These are phyloP conservation scores for Saposhnikovia divaricata DNA, from an alignment of 129 eudicot species.

Conservation along the genomic window DNA sequence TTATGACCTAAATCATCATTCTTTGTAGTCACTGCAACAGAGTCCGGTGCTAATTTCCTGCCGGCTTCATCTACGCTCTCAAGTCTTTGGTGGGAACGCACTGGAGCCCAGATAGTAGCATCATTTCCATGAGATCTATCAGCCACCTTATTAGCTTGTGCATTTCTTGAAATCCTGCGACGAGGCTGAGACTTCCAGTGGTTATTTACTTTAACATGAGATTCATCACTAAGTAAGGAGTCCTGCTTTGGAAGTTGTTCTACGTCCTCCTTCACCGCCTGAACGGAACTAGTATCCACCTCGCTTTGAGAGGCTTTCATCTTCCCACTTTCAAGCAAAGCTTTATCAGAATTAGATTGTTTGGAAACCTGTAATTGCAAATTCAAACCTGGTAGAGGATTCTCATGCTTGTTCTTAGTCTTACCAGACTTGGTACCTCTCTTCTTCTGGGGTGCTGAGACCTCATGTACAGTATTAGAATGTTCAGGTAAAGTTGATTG, in stretches of 20 bases:
- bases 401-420: conserved; percentile 53
- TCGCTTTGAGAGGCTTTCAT: conserved; percentile 23
- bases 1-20: conserved; percentile 29
- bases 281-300: conserved; percentile 23
- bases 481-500: conserved; percentile 18
- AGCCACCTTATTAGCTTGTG: conserved; percentile 41
- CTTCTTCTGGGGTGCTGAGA: conserved; percentile 38
- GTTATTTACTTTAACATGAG: conserved; percentile 29
- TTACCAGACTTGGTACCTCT: conserved; percentile 44
- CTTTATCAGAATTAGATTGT: conserved; percentile 24
- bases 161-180: conserved; percentile 51
- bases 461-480: conserved; percentile 22
- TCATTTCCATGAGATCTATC: conserved; percentile 64
- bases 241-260: conserved; percentile 26
- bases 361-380: conserved; percentile 19
- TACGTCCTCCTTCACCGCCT: conserved; percentile 27
- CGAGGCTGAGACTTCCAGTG: conserved; percentile 59
- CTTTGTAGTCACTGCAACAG: conserved; percentile 25
- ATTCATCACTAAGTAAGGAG: conserved; percentile 33
- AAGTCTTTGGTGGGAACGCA: conserved; percentile 51
- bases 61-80: conserved; percentile 32
- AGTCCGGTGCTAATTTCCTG: conserved; percentile 27
- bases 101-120: conserved; percentile 86
- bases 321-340: conserved; percentile 25
- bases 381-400: conserved; percentile 17